Percentiles rank a stretch among this genome's conserved stretches.
These are phyloP conservation scores for Leucocoprinus sp. DNA, from an alignment of 768 basidiomycete species.

Conservation along the genomic window DNA sequence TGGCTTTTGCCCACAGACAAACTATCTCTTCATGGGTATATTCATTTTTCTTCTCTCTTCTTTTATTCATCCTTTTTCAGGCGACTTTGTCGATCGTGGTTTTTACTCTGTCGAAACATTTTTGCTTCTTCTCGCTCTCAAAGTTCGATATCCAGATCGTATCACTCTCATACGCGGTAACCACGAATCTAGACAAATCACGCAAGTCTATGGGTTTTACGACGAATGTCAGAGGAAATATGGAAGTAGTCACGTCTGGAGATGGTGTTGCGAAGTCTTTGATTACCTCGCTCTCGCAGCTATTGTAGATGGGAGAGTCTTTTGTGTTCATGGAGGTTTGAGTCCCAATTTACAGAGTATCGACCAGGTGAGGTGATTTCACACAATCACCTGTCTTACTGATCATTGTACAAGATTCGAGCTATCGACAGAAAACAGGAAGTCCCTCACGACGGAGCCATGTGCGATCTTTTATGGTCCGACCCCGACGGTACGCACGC, in stretches of 20 bases:
- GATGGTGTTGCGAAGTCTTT: conserved; percentile 98
- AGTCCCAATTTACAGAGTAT: conserved; percentile 82
- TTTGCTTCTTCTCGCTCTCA: conserved; percentile 87
- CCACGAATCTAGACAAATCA: conserved; percentile 96
- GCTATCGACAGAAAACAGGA: conserved; percentile 94
- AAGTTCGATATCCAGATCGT: conserved; percentile 94
- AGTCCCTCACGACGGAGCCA: conserved; percentile 96
- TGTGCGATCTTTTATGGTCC: conserved; percentile 99
- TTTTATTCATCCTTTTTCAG: conserved; percentile 34
- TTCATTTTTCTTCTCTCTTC: conserved; percentile 12
- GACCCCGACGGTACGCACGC: conserved; percentile 48
- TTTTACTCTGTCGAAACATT: conserved; percentile 98
- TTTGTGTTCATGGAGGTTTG: conserved; percentile 95
- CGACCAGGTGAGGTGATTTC: conserved; percentile 67
- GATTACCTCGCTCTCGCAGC: conserved; percentile 93
- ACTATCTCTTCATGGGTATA: conserved; percentile 94
- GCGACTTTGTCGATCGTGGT: conserved; percentile 96
- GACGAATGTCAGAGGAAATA: conserved; percentile 98
- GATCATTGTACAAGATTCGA: conserved; percentile 55
- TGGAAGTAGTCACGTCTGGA: conserved; percentile 89
- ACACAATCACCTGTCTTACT: conserved; percentile 8
- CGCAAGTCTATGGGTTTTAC: conserved; percentile 91
- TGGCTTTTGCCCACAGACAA: conserved; percentile 86
- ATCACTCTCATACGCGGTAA: conserved; percentile 97
- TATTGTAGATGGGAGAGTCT: conserved; percentile 94